A percentile compares a stretch with the other conserved stretches of the same genome.
phyloP scores from a whole-genome alignment of 768 basidiomycete species.

The Termitomyces sp. region DNA sequence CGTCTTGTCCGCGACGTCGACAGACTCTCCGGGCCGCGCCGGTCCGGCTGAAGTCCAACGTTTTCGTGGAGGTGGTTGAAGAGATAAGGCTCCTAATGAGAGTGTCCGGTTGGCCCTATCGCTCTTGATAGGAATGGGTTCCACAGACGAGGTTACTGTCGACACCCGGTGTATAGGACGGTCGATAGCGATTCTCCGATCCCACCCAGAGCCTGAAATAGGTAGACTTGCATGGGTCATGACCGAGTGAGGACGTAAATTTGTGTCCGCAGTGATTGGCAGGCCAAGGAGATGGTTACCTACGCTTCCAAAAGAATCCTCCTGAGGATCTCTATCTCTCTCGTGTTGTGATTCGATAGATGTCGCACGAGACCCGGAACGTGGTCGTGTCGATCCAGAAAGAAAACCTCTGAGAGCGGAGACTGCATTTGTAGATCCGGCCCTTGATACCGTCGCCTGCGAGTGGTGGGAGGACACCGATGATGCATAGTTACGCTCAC shows the following conservation, averaged over 20 bases:
- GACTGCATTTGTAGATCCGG: constrained; percentile 36
- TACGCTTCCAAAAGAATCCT: constrained; percentile 54
- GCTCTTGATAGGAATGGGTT: constrained; percentile 1
- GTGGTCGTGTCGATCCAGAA: constrained; percentile 40
- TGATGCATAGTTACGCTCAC: constrained; percentile 37
- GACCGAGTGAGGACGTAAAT: constrained; percentile 18
- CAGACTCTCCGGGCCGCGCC: constrained; percentile 10
- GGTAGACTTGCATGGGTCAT: constrained; percentile 25
- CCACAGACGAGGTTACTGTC: constrained; percentile 20
- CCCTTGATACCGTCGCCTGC: constrained; percentile 32
- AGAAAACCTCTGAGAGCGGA: constrained; percentile 60
- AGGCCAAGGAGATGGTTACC: constrained; percentile 49
- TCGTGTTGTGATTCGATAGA: constrained; percentile 32
- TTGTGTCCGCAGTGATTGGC: constrained; percentile 28
- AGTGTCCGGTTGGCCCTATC: constrained; percentile 27
- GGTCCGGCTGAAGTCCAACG: constrained; percentile 35
- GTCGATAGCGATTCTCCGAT: constrained; percentile 26
- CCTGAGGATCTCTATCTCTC: constrained; percentile 25
- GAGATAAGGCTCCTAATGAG: constrained; percentile 28
- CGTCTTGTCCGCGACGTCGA: constrained; percentile 14
- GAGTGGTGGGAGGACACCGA: constrained; percentile 41
- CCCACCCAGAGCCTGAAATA: constrained; percentile 24
- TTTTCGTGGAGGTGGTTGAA: constrained; percentile 47
- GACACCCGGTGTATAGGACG: constrained; percentile 10
- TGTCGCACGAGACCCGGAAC: constrained; percentile 48